phyloP scores from a whole-genome alignment of 176 grass and related monocot species.

The Saccharum officinarum region DNA sequence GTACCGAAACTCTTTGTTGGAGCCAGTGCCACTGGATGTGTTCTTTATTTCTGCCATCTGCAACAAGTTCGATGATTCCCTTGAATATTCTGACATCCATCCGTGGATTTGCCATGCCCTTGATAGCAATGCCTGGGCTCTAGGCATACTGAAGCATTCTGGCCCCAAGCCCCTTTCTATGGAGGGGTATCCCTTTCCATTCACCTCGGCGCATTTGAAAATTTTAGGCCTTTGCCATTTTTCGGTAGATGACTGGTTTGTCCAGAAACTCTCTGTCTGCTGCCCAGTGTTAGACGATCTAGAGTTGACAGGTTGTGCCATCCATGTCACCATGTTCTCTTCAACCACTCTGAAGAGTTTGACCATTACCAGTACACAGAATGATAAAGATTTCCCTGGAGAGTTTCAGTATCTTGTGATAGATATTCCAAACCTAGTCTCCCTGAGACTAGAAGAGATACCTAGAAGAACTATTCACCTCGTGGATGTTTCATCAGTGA shows the following conservation, averaged over 20 bases:
- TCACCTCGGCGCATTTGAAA: constrained; percentile 13
- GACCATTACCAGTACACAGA: neutral
- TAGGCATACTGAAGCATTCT: constrained; percentile 9
- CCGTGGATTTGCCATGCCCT: constrained; percentile 28
- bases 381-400: neutral
- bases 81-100: constrained; percentile 24
- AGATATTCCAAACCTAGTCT: constrained; percentile 30
- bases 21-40: neutral
- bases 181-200: constrained; percentile 7
- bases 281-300: constrained; percentile 22
- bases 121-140: neutral
- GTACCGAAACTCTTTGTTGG: neutral
- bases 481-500: neutral
- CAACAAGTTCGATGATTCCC: neutral
- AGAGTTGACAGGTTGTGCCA: constrained; percentile 5
- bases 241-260: constrained; percentile 14
- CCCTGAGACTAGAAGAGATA: constrained; percentile 1
- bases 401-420: constrained; percentile 31
- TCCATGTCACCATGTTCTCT: constrained; percentile 9
- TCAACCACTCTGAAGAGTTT: neutral
- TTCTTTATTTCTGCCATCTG: constrained; percentile 18
- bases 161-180: neutral
- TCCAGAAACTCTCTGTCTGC: constrained; percentile 2
- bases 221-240: neutral
- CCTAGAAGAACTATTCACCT: constrained; percentile 3